Percentiles rank a stretch among this genome's conserved stretches.
phyloP scores from a whole-genome alignment of 2,329 filamentous ascomycete genomes.

The Colletotrichum sp. region DNA sequence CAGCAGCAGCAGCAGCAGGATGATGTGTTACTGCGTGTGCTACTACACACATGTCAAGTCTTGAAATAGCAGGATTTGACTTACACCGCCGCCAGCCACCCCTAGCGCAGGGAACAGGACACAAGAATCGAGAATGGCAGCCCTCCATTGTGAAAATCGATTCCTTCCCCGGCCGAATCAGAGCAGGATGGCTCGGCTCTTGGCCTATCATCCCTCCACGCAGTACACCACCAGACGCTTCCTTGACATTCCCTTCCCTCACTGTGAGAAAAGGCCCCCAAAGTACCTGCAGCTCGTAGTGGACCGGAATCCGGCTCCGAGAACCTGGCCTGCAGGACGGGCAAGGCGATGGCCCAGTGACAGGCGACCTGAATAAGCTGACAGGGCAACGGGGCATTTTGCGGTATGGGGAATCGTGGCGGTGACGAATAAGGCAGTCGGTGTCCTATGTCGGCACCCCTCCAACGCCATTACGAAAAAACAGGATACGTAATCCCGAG shows the following conservation, averaged over 20 bases:
- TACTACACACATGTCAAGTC: background rate
- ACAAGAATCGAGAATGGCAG: background rate
- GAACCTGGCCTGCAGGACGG: background rate
- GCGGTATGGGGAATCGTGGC: background rate
- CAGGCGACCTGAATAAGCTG: conserved; percentile 14
- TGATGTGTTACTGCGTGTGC: background rate
- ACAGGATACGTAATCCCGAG: conserved; percentile 14
- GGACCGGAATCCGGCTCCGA: conserved; percentile 9
- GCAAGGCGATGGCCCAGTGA: conserved; percentile 1
- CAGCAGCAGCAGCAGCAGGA: background rate
- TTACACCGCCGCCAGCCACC: background rate
- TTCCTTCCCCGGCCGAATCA: background rate
- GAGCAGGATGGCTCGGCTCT: background rate
- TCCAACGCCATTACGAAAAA: background rate
- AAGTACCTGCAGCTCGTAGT: conserved; percentile 1
- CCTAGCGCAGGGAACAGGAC: background rate
- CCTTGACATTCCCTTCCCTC: background rate
- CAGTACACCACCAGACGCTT: background rate
- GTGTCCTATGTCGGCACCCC: background rate
- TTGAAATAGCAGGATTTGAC: background rate
- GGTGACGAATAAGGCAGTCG: conserved; percentile 9
- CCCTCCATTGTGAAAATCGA: background rate
- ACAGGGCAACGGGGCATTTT: conserved; percentile 1
- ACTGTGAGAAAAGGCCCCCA: background rate
- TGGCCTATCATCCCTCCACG: background rate